Base-by-base conservation (phyloP, 2,329 filamentous ascomycete genomes). In the Alternaria arborescens region DNA sequence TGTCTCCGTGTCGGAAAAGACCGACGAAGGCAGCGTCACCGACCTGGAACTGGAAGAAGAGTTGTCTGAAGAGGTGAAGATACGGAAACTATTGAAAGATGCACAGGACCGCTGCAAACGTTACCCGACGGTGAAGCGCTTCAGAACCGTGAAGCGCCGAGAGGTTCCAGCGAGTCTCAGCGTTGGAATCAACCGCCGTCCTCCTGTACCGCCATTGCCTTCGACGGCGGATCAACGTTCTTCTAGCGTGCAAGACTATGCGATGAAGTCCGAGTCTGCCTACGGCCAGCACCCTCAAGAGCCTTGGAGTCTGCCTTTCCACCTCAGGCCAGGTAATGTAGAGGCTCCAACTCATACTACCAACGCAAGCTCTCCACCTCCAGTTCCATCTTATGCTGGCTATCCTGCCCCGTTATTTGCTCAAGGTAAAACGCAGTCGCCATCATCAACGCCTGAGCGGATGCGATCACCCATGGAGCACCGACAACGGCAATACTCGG, bases 81-180 rank as follows among this genome's bases (percentile, higher is more conserved):
- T 72, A 20, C 53, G 61, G 22, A 71, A 70, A 24, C 32, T 71
- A 8, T 55, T 72, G 28, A 64, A 68, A 11, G 66, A 71, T 30
- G 67, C 64, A 16, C 62, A 68, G 56, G 62, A 58, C 0, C 60
- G 67, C 34, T 64, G 67, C 40, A 71, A 72, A 34, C 68, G 70
- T 12, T 67, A 70, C 26, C 66, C 68, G 4, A 69, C 59, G 1
- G 58, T 71, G 4, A 63, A 68, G 50, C 65, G 69, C 3, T 70
- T 67, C 28, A 48, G 58, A 11, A 68, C 68, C 1, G 62, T 69
- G 5, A 65, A 63, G 41, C 60, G 64, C 18, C 58, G 44, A 14
- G 43, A 46, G 10, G 20, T 58, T 22, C 62, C 58, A 20, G 5
- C 30, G 5, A 58, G 57, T 28, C 44, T 64, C 1, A 55, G 54